These are phyloP conservation scores for Gracilaria domingensis DNA, from an alignment of 23 red algal species.

Conservation along the genomic window DNA sequence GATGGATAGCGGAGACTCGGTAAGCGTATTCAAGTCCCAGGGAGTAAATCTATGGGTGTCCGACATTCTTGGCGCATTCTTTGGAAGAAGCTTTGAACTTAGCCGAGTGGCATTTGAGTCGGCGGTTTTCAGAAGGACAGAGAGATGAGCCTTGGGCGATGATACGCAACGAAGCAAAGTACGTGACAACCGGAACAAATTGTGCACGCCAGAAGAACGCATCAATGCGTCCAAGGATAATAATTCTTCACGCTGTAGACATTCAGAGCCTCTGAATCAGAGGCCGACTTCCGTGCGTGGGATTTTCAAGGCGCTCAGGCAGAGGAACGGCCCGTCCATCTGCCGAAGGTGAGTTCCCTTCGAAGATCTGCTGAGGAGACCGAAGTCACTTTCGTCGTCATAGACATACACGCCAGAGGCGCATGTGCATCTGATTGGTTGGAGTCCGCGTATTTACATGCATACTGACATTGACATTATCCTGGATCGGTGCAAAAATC, in stretches of 20 bases:
- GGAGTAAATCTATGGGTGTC: constrained; percentile 6
- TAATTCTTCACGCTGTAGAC: background rate
- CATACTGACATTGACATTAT: too few relatives aligned
- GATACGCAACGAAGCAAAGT: background rate
- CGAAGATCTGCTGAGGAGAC: too few relatives aligned
- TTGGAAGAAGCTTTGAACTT: background rate
- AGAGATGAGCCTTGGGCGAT: background rate
- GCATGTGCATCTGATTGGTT: too few relatives aligned
- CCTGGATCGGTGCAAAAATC: too few relatives aligned
- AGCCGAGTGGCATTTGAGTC: background rate
- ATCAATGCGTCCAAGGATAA: background rate
- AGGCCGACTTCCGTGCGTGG: too few relatives aligned
- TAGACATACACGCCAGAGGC: too few relatives aligned
- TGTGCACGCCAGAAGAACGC: background rate
- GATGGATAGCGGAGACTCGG: background rate
- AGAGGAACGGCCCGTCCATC: too few relatives aligned
- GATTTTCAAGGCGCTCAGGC: too few relatives aligned
- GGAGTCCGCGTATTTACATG: too few relatives aligned
- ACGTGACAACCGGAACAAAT: background rate
- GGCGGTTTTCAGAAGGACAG: background rate
- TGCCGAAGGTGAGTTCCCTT: too few relatives aligned
- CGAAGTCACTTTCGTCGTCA: too few relatives aligned
- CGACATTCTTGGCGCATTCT: background rate
- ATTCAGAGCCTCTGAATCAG: too few relatives aligned
- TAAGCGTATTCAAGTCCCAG: constrained; percentile 1